Percentiles rank a stretch among this genome's conserved stretches.
Evolutionary conservation across 2,329 filamentous ascomycete genomes (phyloP).

Genomic region (Passalora sequoiae): DNA sequence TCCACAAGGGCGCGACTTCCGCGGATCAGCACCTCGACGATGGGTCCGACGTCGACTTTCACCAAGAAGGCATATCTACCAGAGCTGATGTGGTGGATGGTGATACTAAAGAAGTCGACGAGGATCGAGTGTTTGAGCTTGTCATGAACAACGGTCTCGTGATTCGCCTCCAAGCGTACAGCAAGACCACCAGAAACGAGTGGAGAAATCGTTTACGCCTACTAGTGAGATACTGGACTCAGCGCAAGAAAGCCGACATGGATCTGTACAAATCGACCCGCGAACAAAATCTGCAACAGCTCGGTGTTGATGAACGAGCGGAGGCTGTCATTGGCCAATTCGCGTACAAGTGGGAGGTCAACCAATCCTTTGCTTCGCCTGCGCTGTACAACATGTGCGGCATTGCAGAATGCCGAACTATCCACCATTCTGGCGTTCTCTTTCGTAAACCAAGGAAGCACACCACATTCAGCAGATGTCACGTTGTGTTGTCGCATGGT

Average conservation of each 20-base stretch:
- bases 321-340: conserved; percentile 63
- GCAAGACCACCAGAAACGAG: conserved; percentile 53
- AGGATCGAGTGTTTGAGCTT: conserved; percentile 58
- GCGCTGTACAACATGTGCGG: conserved; percentile 64
- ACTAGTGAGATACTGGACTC: conserved; percentile 59
- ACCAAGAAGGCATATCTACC: conserved; percentile 34
- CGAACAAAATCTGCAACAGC: conserved; percentile 52
- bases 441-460: conserved; percentile 61
- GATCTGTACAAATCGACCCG: conserved; percentile 54
- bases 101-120: conserved; percentile 48
- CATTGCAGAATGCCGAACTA: conserved; percentile 57
- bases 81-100: conserved; percentile 51
- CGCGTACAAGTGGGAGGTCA: conserved; percentile 64
- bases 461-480: conserved; percentile 55
- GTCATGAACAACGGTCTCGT: conserved; percentile 57
- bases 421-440: conserved; percentile 57
- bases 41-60: conserved; percentile 53
- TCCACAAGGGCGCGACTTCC: conserved; percentile 48
- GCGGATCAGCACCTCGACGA: conserved; percentile 49
- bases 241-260: conserved; percentile 52
- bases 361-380: conserved; percentile 57
- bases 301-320: conserved; percentile 61
- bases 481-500: conserved; percentile 57
- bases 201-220: conserved; percentile 57
- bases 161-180: conserved; percentile 54